Conservation (phyloP, 352 stramenopile species). For the Thraustochytrium striatum region DNA sequence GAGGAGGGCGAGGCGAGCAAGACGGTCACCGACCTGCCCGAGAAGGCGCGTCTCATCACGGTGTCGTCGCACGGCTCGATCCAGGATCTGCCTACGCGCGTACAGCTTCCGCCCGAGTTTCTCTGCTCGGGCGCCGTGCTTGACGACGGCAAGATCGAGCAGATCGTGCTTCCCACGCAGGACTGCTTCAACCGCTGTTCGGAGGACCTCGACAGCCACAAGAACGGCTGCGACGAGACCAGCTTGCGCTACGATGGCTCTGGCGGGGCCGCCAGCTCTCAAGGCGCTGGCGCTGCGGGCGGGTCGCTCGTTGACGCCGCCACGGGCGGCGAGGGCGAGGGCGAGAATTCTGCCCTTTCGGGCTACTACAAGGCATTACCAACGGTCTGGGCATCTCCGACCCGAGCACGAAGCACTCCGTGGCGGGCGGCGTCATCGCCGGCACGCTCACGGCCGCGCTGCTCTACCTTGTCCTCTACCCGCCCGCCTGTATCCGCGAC, state of each 20-base stretch:
- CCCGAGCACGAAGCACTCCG: neutral
- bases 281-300: neutral
- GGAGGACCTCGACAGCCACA: neutral
- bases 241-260: neutral
- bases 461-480: neutral
- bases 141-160: neutral
- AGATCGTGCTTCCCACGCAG: constrained; percentile 20
- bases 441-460: neutral
- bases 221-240: neutral
- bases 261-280: neutral
- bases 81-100: neutral
- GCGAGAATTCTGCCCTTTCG: neutral
- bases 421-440: neutral
- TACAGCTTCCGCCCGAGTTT: constrained; percentile 11
- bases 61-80: neutral
- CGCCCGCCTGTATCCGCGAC: neutral
- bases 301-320: neutral
- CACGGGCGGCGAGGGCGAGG: neutral
- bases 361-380: constrained; percentile 1
- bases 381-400: neutral
- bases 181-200: constrained; percentile 19
- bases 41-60: constrained; percentile 17
- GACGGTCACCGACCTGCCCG: neutral
- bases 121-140: neutral
- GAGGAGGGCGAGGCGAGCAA: neutral